These are phyloP conservation scores for Plantago elongata DNA, from an alignment of 257 asterid genomes.

Conservation along the genomic window DNA sequence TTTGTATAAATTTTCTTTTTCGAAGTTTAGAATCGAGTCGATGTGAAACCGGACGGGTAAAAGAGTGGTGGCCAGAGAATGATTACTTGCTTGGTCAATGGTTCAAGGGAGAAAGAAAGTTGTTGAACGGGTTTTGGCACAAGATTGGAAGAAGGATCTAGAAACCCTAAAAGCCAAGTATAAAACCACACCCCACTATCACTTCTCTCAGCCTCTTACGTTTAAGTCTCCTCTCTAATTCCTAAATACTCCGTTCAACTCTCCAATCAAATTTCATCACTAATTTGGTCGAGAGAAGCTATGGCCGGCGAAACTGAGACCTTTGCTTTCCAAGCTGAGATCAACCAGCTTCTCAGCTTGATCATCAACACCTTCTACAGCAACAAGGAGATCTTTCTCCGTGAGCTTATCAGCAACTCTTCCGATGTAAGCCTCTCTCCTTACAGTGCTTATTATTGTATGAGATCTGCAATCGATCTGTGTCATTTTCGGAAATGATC, in stretches of 20 bases:
- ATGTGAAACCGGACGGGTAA: neutral
- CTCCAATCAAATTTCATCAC: neutral
- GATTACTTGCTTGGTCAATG: neutral
- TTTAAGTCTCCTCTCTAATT: neutral
- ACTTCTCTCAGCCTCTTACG: neutral
- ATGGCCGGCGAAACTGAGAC: conserved; percentile 38
- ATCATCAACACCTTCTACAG: conserved; percentile 56
- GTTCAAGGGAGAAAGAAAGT: no score
- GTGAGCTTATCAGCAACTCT: conserved; percentile 49
- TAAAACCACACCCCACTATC: conserved; percentile 9
- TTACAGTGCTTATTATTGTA: neutral
- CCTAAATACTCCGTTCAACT: conserved; percentile 3
- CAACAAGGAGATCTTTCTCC: conserved; percentile 60
- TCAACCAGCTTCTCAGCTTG: conserved; percentile 47
- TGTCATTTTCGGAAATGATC: neutral
- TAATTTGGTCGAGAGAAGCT: neutral
- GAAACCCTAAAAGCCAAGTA: conserved; percentile 41
- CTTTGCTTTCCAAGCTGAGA: conserved; percentile 61
- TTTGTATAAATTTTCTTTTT: no score
- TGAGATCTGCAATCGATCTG: neutral
- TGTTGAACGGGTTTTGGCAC: no score
- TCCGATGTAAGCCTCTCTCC: conserved; percentile 40
- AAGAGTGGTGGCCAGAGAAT: neutral
- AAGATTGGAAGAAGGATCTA: conserved; percentile 40
- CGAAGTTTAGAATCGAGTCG: neutral